Percentiles rank a stretch among this genome's conserved stretches.
phyloP scores from a whole-genome alignment of 768 basidiomycete species.

The Xerocomus brunneocitrinus region DNA sequence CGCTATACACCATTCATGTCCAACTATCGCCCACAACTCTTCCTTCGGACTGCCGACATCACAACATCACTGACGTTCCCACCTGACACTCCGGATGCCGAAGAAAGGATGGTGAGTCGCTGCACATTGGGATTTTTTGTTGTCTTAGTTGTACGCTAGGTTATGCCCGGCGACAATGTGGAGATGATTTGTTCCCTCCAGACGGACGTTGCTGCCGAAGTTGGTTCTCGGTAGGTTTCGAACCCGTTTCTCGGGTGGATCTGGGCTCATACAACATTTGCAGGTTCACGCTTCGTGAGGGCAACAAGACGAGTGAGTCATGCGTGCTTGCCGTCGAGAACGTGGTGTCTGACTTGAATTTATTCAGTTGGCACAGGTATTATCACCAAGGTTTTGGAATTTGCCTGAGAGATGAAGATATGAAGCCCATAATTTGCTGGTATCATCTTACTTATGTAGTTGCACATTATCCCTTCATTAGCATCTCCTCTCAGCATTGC shows the following conservation, averaged over 20 bases:
- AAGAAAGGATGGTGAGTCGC: conserved; percentile 75
- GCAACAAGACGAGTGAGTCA: conserved; percentile 80
- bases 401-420: conserved; percentile 21
- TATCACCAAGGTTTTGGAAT: conserved; percentile 75
- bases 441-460: conserved; percentile 15
- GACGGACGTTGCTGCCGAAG: conserved; percentile 84
- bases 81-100: conserved; percentile 70
- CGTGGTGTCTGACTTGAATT: conserved; percentile 7
- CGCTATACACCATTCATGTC: conserved; percentile 90
- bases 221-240: conserved; percentile 64
- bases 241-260: neutral
- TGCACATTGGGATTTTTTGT: neutral
- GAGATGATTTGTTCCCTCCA: conserved; percentile 84
- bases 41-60: conserved; percentile 92
- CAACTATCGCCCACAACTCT: conserved; percentile 93
- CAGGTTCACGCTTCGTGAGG: conserved; percentile 89
- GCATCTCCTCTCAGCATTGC: conserved; percentile 24
- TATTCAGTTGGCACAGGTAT: conserved; percentile 86
- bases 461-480: conserved; percentile 7
- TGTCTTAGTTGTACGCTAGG: conserved; percentile 36
- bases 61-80: conserved; percentile 85
- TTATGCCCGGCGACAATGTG: conserved; percentile 98
- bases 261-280: neutral
- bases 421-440: conserved; percentile 13
- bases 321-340: neutral